Conservation (phyloP, 306 rosid genomes). For the Fragaria vesca region DNA sequence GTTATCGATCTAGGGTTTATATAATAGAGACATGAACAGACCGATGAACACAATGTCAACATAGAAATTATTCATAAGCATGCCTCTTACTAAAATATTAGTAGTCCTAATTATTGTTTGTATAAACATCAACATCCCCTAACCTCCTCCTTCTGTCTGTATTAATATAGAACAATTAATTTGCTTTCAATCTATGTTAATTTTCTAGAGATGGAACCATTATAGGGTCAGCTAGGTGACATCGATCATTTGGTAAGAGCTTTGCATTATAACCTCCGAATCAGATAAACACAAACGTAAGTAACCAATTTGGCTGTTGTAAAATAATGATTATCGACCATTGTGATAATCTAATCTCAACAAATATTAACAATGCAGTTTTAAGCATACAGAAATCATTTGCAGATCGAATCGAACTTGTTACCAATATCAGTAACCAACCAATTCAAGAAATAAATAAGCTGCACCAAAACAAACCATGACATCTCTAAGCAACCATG, state of each 20-base stretch:
- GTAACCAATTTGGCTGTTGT: neutral
- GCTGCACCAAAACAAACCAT: conserved; percentile 7
- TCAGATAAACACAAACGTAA: conserved; percentile 1
- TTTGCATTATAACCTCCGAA: conserved; percentile 21
- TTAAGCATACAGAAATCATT: neutral
- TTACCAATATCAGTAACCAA: neutral
- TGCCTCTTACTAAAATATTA: neutral
- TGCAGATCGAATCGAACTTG: neutral
- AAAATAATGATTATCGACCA: conserved; percentile 14
- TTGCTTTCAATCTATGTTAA: neutral
- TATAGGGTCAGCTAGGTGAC: conserved; percentile 17
- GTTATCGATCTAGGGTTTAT: neutral
- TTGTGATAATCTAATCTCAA: conserved; percentile 27
- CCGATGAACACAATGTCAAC: neutral
- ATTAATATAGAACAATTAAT: neutral
- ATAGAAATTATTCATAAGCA: neutral
- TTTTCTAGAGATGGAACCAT: conserved; percentile 7
- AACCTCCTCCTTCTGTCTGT: conserved; percentile 21
- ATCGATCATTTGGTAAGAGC: conserved; percentile 17
- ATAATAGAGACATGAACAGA: neutral
- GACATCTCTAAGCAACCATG: conserved; percentile 11
- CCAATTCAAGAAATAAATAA: neutral
- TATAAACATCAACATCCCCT: conserved; percentile 21
- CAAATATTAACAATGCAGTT: neutral
- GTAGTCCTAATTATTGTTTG: neutral